A percentile compares a stretch with the other conserved stretches of the same genome.
Evolutionary conservation across 495 filamentous ascomycete genomes (phyloP).

Genomic region (Rhypophila decipiens): DNA sequence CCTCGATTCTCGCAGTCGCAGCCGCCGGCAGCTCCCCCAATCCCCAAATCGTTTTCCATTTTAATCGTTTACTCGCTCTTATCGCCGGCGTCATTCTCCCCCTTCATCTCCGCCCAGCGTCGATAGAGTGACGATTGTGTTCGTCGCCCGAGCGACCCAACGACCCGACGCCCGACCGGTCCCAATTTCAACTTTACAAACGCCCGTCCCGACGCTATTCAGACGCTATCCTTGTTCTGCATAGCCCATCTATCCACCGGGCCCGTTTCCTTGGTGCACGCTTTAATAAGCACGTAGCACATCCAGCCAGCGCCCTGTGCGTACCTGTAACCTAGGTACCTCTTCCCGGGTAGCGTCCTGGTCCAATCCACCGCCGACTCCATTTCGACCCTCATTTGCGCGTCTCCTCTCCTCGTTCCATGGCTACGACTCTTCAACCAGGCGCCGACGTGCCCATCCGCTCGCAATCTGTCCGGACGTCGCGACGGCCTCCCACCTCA

Average conservation of each 20-base stretch:
- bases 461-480: conserved; percentile 28
- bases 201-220: background rate
- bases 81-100: too few relatives aligned
- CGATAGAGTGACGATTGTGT: too few relatives aligned
- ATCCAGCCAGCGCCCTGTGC: background rate
- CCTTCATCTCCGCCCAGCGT: too few relatives aligned
- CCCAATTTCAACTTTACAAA: too few relatives aligned
- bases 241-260: background rate
- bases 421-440: conserved; percentile 23
- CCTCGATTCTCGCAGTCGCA: too few relatives aligned
- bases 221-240: background rate
- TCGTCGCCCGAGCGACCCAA: too few relatives aligned
- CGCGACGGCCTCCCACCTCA: conserved; percentile 23
- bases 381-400: background rate
- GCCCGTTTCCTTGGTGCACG: background rate
- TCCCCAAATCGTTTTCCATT: too few relatives aligned
- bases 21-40: too few relatives aligned
- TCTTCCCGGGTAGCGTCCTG: background rate
- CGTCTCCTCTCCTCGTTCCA: conserved; percentile 5
- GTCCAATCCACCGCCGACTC: conserved; percentile 1
- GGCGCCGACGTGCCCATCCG: conserved; percentile 28
- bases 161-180: background rate
- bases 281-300: background rate
- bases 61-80: too few relatives aligned
- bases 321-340: background rate